A percentile compares a stretch with the other conserved stretches of the same genome.
phyloP scores from a whole-genome alignment of 2,329 filamentous ascomycete genomes.

The Sporothrix schenckii region DNA sequence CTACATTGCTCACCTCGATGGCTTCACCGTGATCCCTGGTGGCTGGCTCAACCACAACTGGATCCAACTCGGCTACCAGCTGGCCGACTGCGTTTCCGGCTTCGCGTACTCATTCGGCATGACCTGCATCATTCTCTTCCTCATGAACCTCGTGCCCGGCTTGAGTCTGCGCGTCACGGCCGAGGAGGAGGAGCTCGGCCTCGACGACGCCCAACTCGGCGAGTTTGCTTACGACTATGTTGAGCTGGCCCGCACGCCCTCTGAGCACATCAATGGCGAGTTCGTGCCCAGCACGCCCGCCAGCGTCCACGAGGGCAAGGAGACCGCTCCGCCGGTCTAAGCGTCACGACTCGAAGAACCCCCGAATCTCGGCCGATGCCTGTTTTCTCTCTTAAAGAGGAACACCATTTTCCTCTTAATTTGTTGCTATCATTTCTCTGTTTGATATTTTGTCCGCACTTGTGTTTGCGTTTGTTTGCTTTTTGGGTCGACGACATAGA shows the following conservation, averaged over 20 bases:
- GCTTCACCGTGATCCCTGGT: conserved; percentile 65
- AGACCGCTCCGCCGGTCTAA: conserved; percentile 22
- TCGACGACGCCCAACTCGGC: conserved; percentile 87
- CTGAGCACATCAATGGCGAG: conserved; percentile 32
- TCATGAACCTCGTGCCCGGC: conserved; percentile 78
- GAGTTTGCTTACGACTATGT: conserved; percentile 97
- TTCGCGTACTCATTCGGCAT: conserved; percentile 76
- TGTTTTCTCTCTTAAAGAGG: background rate
- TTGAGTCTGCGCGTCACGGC: conserved; percentile 73
- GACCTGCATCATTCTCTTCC: conserved; percentile 76
- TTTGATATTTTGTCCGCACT: conserved; percentile 9
- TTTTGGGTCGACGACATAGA: conserved; percentile 29
- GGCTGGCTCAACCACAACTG: conserved; percentile 85
- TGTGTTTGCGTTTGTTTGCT: background rate
- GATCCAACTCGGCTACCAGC: conserved; percentile 80
- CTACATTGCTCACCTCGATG: conserved; percentile 81
- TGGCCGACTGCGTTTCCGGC: conserved; percentile 78
- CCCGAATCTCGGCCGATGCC: conserved; percentile 9
- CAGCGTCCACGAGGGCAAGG: conserved; percentile 33
- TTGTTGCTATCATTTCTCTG: conserved; percentile 5
- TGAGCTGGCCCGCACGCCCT: conserved; percentile 64
- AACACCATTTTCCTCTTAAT: conserved; percentile 16
- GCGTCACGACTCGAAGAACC: background rate
- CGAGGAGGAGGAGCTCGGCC: conserved; percentile 80
- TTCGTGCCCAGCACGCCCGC: conserved; percentile 28